Conservation (phyloP, 78 protist genomes). For the Planoprotostelium fungivorum region DNA sequence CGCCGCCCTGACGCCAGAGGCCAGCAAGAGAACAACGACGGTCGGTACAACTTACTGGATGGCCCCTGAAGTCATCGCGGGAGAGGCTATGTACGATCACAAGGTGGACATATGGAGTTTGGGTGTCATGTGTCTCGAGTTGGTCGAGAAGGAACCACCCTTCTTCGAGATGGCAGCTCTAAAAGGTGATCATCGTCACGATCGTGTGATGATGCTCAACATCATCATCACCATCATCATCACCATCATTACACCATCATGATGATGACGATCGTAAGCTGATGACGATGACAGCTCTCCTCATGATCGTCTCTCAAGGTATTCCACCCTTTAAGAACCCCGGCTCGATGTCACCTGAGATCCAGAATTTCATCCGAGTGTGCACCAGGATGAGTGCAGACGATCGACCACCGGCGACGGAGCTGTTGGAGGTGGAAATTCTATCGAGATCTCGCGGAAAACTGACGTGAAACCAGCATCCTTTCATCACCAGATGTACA, state of each 20-base stretch:
- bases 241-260: too few relatives aligned
- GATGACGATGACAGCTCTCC: background rate
- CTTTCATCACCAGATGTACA: background rate
- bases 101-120: conserved; percentile 2
- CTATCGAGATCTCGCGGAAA: background rate
- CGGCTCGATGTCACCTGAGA: background rate
- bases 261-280: too few relatives aligned
- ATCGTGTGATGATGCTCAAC: background rate
- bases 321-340: background rate
- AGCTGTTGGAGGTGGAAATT: background rate
- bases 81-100: background rate
- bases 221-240: too few relatives aligned
- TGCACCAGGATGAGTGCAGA: background rate
- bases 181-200: background rate
- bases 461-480: background rate
- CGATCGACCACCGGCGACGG: background rate
- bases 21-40: conserved; percentile 52
- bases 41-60: conserved; percentile 42
- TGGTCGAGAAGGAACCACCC: background rate
- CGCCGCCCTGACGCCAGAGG: conserved; percentile 58
- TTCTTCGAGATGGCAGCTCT: background rate
- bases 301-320: background rate
- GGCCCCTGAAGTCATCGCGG: conserved; percentile 6
- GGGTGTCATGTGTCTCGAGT: background rate
- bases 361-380: background rate